Evolutionary conservation across 495 filamentous ascomycete species (phyloP), one percentile per base, ranked within the genome.

Genomic region (Lentithecium fluviatile): DNA sequence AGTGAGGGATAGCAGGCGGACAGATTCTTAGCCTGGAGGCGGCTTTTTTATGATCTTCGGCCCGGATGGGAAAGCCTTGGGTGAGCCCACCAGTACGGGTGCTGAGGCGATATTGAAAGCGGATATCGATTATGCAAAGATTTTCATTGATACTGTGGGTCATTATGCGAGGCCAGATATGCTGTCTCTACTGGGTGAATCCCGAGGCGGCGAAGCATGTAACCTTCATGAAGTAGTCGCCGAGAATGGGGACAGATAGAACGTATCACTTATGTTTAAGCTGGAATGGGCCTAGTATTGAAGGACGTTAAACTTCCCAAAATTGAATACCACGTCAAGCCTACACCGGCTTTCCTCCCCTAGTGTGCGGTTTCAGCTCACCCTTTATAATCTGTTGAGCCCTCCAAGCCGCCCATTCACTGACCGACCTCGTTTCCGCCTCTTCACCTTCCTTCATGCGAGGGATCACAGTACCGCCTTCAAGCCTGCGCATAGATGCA

Each of bases 141-240:
- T 52, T 47, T 71, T 75, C 19, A 38, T 70, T 0, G 73, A 77
- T 60, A 51, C 56, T 0, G 51, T 56, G 0, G 74, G 74, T 0
- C 72, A 75, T 56, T 75, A 77, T 52, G 67, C 68, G 15, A 58
- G 74, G 10, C 72, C 74, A 11, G 76, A 75, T 64, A 45, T 75
- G 36, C 49, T 76, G 32, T 70, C 67, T 38, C 58, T 75, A 5
- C 32, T 58, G n/a, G 11, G 70, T 71, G 3, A 65, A 69, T 47
- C 60, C 60, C 25, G 53, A 42, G 4, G 53, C 60, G 26, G 60
- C 60, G 11, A 63, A 63, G 32, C 52, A 63, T 47, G 60, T 63
- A 37, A 52, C 60, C 8, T 5, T 24, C 3, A 63, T 63, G 60
- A 63, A 58, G 23, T 58, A 63, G 24, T n/a, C n/a, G n/a, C n/a